These are phyloP conservation scores for Salvia hispanica DNA, from an alignment of 257 asterid species.

Conservation along the genomic window DNA sequence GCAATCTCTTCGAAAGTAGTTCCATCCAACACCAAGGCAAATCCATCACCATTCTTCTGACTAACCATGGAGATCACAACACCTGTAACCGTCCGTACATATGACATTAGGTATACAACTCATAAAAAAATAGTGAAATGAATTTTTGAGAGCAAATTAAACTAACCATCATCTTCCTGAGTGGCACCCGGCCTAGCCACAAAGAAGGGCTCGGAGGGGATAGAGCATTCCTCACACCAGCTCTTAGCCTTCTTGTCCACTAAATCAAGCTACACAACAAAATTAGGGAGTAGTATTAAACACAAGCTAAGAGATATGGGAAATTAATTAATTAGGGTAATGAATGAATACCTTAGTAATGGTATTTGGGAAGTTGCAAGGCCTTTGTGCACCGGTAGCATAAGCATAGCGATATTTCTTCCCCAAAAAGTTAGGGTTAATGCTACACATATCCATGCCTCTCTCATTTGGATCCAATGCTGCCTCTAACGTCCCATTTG, in stretches of 20 bases:
- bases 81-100: constrained; percentile 48
- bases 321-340: too few species aligned
- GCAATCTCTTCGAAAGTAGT: constrained; percentile 87
- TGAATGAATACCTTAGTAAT: too few species aligned
- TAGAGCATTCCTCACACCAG: constrained; percentile 78
- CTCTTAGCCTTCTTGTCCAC: constrained; percentile 77
- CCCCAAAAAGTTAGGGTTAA: constrained; percentile 71
- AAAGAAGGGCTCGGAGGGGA: constrained; percentile 91
- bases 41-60: constrained; percentile 83
- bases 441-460: constrained; percentile 97
- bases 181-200: constrained; percentile 88
- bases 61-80: constrained; percentile 84
- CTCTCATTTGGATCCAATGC: constrained; percentile 82
- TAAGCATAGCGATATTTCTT: constrained; percentile 84
- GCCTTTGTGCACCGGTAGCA: constrained; percentile 95
- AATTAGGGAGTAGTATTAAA: too few species aligned
- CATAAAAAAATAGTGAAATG: too few species aligned
- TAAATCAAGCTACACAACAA: constrained; percentile 45
- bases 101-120: too few species aligned
- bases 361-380: constrained; percentile 97
- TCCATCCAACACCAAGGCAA: constrained; percentile 79
- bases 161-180: constrained; percentile 86
- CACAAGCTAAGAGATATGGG: too few species aligned
- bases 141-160: not conserved
- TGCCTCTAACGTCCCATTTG: constrained; percentile 71